These are phyloP conservation scores for Hirsutella thompsonii DNA, from an alignment of 2,329 filamentous ascomycete genomes.

Conservation along the genomic window DNA sequence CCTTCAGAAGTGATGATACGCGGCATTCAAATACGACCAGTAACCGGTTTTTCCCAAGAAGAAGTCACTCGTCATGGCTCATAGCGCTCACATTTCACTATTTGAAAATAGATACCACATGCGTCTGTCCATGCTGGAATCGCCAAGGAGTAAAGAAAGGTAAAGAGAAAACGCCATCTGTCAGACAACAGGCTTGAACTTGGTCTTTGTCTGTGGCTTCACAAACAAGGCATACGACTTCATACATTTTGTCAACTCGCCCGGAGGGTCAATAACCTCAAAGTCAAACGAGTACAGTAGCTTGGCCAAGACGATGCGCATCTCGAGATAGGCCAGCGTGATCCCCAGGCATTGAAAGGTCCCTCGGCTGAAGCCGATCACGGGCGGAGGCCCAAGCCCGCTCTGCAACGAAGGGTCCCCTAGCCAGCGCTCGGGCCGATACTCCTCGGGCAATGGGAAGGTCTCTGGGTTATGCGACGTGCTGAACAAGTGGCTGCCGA, in stretches of 20 bases:
- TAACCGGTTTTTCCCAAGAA: too few species aligned
- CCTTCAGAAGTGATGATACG: too few species aligned
- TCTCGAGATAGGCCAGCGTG: neutral
- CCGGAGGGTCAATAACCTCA: neutral
- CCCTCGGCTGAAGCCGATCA: neutral
- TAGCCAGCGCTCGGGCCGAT: neutral
- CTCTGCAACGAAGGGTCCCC: neutral
- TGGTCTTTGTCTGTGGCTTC: neutral
- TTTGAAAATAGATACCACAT: too few species aligned
- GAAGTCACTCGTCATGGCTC: too few species aligned
- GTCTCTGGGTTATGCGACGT: neutral
- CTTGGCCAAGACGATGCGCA: neutral
- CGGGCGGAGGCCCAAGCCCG: neutral
- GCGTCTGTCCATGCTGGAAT: too few species aligned
- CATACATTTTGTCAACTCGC: neutral
- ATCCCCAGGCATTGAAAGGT: neutral
- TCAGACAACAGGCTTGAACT: neutral
- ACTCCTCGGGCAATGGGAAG: neutral
- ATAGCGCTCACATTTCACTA: too few species aligned
- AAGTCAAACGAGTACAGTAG: neutral
- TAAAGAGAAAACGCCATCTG: too few species aligned
- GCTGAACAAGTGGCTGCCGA: neutral
- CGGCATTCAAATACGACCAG: too few species aligned
- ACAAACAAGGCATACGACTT: neutral
- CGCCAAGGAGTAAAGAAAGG: too few species aligned